phyloP scores from a whole-genome alignment of 1,284 basidiomycete genomes.

The Tilletia horrida region DNA sequence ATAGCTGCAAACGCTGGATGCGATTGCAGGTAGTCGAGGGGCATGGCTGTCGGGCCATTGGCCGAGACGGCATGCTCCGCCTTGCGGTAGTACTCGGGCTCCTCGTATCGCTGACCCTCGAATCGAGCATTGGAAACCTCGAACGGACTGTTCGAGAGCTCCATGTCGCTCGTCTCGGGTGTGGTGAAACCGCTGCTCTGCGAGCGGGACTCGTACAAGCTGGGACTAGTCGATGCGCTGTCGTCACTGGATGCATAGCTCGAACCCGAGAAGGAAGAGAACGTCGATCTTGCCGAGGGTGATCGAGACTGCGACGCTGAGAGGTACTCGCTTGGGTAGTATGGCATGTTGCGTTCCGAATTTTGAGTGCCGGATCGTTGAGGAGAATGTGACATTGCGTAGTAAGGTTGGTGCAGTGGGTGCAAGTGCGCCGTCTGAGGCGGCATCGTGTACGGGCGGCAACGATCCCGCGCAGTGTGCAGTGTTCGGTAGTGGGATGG shows the following conservation, averaged over 20 bases:
- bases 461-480: conserved; percentile 34
- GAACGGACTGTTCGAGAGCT: conserved; percentile 26
- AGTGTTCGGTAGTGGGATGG: conserved; percentile 23
- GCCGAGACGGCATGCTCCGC: no score
- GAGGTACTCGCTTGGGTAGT: conserved; percentile 28
- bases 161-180: conserved; percentile 46
- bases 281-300: conserved; percentile 24
- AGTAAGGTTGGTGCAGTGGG: neutral
- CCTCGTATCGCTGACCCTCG: no score
- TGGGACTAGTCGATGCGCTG: conserved; percentile 32
- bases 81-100: no score
- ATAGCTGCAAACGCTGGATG: neutral
- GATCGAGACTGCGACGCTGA: conserved; percentile 15
- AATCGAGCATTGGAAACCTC: neutral
- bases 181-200: conserved; percentile 42
- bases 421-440: conserved; percentile 25
- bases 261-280: conserved; percentile 36
- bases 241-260: conserved; percentile 26
- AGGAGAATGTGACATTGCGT: neutral
- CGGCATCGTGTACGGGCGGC: conserved; percentile 40
- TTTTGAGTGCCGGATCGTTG: no score
- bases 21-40: conserved; percentile 4
- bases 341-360: no score
- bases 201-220: conserved; percentile 34
- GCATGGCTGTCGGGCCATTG: neutral